Percentiles rank a stretch among this genome's conserved stretches.
Conservation (phyloP, 2,329 filamentous ascomycete genomes). For the Phoma herbarum region DNA sequence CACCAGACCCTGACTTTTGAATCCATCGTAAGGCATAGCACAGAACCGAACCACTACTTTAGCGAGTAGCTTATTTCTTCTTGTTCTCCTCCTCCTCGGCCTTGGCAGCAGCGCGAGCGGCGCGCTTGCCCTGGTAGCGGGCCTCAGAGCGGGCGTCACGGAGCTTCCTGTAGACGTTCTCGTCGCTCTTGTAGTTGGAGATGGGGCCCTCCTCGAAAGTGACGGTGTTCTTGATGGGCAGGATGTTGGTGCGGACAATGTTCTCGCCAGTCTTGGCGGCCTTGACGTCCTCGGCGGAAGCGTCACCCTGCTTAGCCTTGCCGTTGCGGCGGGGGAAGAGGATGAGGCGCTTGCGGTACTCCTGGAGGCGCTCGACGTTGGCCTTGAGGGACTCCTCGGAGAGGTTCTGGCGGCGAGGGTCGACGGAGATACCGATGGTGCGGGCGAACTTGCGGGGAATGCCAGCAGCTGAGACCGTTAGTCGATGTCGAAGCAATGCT, state of each 20-base stretch:
- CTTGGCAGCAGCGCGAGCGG: conserved; percentile 93
- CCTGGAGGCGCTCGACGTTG: conserved; percentile 98
- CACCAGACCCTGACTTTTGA: conserved; percentile 45
- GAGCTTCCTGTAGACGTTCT: conserved; percentile 86
- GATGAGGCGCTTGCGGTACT: conserved; percentile 95
- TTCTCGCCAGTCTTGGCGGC: conserved; percentile 66
- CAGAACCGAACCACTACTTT: conserved; percentile 31
- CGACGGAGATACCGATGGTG: conserved; percentile 97
- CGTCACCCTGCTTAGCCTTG: conserved; percentile 91
- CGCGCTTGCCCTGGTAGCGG: conserved; percentile 81
- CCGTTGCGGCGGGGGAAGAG: conserved; percentile 96
- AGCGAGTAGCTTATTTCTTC: conserved; percentile 75
- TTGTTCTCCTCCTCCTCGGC: conserved; percentile 78
- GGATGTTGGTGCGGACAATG: conserved; percentile 62
- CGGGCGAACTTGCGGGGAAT: conserved; percentile 93
- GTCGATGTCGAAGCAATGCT: conserved; percentile 2
- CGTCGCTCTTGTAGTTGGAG: conserved; percentile 73
- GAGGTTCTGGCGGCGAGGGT: conserved; percentile 95
- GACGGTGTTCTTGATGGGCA: conserved; percentile 76
- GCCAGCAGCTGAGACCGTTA: conserved; percentile 77
- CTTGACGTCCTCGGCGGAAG: conserved; percentile 82
- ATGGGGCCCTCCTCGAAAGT: conserved; percentile 86
- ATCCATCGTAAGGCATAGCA: conserved; percentile 41
- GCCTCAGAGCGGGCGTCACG: conserved; percentile 85
- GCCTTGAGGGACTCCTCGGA: conserved; percentile 91